Evolutionary conservation across 2,329 filamentous ascomycete genomes (phyloP), one percentile per base, ranked within the genome.

Genomic region (Neofusicoccum ribis): DNA sequence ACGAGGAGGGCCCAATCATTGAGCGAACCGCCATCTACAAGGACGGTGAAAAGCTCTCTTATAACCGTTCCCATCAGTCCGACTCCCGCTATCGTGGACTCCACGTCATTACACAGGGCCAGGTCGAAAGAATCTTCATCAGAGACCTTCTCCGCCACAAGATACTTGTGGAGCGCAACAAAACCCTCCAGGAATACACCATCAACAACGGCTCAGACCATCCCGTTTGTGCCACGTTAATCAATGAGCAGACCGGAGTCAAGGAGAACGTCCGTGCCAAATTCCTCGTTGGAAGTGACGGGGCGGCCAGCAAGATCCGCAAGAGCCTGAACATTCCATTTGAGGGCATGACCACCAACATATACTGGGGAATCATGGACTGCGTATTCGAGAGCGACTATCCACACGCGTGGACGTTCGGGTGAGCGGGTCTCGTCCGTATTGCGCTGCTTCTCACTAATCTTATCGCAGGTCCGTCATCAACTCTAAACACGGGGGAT

Each of bases 41-140:
- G 50, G 68, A 78, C 43, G 74, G 76, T 1, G 62, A 71, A 50
- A 72, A 71, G 59, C 56, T 78, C 44, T 41, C 72, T 6, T 72
- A 70, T 63, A 67, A 63, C 17, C 70, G 68, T 9, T 70, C 70
- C 5, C 71, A 71, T 52, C 73, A 75, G 58, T 76, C 69, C 3
- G 76, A 78, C 66, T 77, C 76, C 12, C 69, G 74, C 5, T 77
- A 76, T 61, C 72, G 73, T 27, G 76, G 77, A 12, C 51, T 77
- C 3, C 73, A 77, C 62, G 70, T 77, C 64, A 75, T 78, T 60
- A 76, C 77, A 0, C 76, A 79, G 52, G 72, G 76, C 1, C 77
- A 78, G 63, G 56, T 78, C 8, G 76, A 78, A 66, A 67, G 72
- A 12, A 75, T 79, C 39, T 79, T 73, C 58, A 70, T 79, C 23